Evolutionary conservation across 169 alveolate species (phyloP).

Genomic region (Plasmodium berghei): DNA sequence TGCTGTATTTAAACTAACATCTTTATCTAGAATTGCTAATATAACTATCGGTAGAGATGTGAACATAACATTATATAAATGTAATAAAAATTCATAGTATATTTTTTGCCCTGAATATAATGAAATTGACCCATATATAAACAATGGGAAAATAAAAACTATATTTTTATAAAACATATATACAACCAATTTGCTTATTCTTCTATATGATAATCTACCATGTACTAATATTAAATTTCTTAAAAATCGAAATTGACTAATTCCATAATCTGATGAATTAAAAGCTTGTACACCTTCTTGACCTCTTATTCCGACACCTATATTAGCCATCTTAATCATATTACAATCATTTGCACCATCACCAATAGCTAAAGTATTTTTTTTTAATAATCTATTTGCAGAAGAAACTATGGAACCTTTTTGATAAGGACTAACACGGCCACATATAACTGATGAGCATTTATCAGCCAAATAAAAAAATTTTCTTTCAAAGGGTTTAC

Average conservation of each 20-base stretch:
- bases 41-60: conserved; percentile 94
- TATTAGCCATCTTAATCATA: conserved; percentile 98
- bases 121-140: conserved; percentile 92
- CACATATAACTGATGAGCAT: conserved; percentile 80
- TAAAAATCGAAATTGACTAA: conserved; percentile 90
- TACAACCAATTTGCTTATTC: conserved; percentile 94
- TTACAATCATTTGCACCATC: conserved; percentile 99
- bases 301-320: conserved; percentile 98
- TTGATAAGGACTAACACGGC: conserved; percentile 82
- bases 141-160: conserved; percentile 94
- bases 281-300: conserved; percentile 97
- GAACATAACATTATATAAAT: conserved; percentile 94
- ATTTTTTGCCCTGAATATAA: conserved; percentile 96
- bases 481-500: conserved; percentile 74
- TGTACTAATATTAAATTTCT: conserved; percentile 89
- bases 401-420: conserved; percentile 90
- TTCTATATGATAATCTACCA: conserved; percentile 93
- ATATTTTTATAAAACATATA: conserved; percentile 98
- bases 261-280: conserved; percentile 92
- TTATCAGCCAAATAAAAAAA: conserved; percentile 77
- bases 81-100: conserved; percentile 94
- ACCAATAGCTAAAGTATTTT: conserved; percentile 94
- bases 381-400: conserved; percentile 82
- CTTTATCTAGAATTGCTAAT: conserved; percentile 87
- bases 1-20: conserved; percentile 81